These are phyloP conservation scores for Betula pendula DNA, from an alignment of 306 rosid species.

Conservation along the genomic window DNA sequence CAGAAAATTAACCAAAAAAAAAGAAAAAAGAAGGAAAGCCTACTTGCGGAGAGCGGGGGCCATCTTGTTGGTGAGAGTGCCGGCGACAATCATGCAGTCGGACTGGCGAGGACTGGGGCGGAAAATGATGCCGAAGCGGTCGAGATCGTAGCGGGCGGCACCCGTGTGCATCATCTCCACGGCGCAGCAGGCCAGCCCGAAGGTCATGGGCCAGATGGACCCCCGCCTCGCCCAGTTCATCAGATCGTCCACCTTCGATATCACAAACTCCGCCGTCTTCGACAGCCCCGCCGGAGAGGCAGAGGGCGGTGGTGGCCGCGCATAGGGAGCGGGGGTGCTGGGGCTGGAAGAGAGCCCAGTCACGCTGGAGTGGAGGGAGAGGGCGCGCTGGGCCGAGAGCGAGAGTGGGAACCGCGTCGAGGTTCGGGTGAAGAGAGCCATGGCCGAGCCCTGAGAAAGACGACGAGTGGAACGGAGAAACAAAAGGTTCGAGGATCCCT, in stretches of 20 bases:
- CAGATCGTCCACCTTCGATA: constrained; percentile 90
- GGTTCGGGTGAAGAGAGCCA: constrained; percentile 67
- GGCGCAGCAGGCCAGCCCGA: constrained; percentile 98
- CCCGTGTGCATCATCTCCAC: constrained; percentile 99
- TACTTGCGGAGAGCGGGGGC: constrained; percentile 99
- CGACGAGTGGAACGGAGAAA: neutral
- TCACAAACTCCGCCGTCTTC: constrained; percentile 82
- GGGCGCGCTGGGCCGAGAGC: constrained; percentile 50
- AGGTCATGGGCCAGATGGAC: constrained; percentile 97
- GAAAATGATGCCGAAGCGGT: constrained; percentile 90
- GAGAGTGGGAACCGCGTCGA: constrained; percentile 53
- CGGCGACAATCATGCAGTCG: constrained; percentile 95
- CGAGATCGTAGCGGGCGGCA: constrained; percentile 90
- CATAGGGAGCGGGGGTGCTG: constrained; percentile 49
- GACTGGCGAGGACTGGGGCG: constrained; percentile 98
- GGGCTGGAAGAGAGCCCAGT: constrained; percentile 52
- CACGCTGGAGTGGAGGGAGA: constrained; percentile 61
- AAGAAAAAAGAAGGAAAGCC: neutral
- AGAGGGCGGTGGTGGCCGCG: constrained; percentile 63
- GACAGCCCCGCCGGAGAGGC: constrained; percentile 68
- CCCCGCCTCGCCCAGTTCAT: constrained; percentile 97
- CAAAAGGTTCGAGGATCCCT: neutral
- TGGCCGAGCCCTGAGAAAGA: constrained; percentile 24
- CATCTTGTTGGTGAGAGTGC: constrained; percentile 99
- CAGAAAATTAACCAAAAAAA: neutral